Percentiles rank a stretch among this genome's conserved stretches.
phyloP scores from a whole-genome alignment of 2,329 filamentous ascomycete species.

The Metarhizium humberi region DNA sequence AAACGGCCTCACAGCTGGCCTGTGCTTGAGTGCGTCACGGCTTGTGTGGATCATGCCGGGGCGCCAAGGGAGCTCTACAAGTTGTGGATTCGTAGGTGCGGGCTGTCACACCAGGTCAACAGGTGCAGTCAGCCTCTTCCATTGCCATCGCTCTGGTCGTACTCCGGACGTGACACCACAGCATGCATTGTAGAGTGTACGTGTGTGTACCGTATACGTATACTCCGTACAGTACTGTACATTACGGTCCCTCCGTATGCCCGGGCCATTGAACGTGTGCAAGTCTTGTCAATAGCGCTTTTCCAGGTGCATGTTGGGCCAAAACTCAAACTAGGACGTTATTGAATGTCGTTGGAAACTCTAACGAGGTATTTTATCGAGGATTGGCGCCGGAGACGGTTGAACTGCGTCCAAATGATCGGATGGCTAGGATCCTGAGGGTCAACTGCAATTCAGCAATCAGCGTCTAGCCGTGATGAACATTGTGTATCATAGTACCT shows the following conservation, averaged over 20 bases:
- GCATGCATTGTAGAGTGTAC: background rate
- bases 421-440: background rate
- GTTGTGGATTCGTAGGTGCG: background rate
- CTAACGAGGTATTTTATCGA: no score
- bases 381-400: background rate
- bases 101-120: background rate
- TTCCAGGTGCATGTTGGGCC: no score
- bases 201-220: background rate
- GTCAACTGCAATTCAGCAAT: background rate
- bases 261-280: no score
- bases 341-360: no score
- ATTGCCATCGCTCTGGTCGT: background rate
- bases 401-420: background rate
- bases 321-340: no score
- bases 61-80: background rate
- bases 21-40: background rate
- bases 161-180: no score
- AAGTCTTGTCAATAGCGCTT: no score
- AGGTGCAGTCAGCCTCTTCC: background rate
- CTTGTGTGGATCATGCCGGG: background rate
- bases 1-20: background rate
- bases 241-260: background rate
- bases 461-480: background rate
- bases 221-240: background rate
- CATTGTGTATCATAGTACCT: no score